Conservation (phyloP, 2,329 filamentous ascomycete genomes). For the Sarocladium strictum region DNA sequence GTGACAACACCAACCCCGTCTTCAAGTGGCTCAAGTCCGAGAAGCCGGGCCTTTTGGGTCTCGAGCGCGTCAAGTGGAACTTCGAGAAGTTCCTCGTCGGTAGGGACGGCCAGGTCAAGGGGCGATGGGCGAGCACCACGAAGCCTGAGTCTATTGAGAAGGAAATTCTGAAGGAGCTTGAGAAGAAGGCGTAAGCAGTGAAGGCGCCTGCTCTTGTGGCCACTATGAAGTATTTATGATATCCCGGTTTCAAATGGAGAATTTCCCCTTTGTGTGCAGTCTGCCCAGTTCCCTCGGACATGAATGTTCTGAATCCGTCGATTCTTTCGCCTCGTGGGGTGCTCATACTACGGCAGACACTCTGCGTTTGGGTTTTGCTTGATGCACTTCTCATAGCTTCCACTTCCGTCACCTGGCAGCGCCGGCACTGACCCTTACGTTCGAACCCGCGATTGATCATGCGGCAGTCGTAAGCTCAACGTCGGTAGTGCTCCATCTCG, state of each 20-base stretch:
- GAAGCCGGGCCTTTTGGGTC: conserved; percentile 76
- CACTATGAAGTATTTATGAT: background rate
- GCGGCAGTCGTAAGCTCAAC: too few species aligned
- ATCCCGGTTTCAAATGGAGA: background rate
- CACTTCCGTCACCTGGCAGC: too few species aligned
- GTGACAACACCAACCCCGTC: conserved; percentile 70
- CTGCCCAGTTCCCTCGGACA: too few species aligned
- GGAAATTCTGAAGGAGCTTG: conserved; percentile 68
- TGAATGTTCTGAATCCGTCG: too few species aligned
- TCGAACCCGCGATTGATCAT: too few species aligned
- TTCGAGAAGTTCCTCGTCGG: conserved; percentile 97
- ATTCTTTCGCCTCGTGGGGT: too few species aligned
- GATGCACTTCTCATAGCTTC: too few species aligned
- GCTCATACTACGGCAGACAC: too few species aligned
- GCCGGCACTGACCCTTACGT: too few species aligned
- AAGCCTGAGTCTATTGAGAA: conserved; percentile 79
- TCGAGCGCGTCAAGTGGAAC: conserved; percentile 98
- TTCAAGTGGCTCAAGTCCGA: conserved; percentile 70
- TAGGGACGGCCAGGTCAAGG: conserved; percentile 77
- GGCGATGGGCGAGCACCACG: conserved; percentile 79
- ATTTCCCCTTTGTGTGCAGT: background rate
- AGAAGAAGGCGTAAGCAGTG: conserved; percentile 33
- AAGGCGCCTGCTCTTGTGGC: background rate
- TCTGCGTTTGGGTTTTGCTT: too few species aligned
- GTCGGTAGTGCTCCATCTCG: too few species aligned